Evolutionary conservation across 192 early-diverging fungal species (phyloP).

Genomic region (Lobulomyces angularis): DNA sequence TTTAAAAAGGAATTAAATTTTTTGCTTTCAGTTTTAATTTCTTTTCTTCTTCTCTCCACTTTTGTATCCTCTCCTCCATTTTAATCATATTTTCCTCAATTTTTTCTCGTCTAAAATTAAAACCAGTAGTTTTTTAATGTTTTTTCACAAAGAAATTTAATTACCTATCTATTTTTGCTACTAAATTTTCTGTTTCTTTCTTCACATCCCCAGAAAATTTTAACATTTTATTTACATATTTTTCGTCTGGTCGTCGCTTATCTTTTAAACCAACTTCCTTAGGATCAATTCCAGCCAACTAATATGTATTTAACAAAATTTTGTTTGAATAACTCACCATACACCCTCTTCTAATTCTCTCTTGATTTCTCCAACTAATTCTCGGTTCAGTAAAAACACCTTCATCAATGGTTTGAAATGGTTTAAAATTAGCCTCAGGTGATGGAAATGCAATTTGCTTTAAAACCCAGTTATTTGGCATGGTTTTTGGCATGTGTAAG

Average conservation of each 20-base stretch:
- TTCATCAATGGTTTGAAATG: constrained; percentile 5
- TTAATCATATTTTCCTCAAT: constrained; percentile 29
- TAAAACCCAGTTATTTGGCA: constrained; percentile 30
- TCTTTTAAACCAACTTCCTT: constrained; percentile 6
- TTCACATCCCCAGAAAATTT: constrained; percentile 20
- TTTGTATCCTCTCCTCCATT: constrained; percentile 22
- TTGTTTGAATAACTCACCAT: constrained; percentile 25
- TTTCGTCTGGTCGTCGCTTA: background rate
- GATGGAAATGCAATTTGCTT: constrained; percentile 31
- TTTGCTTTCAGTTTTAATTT: too few relatives aligned
- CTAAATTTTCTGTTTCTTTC: constrained; percentile 15
- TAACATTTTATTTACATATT: background rate
- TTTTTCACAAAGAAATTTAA: background rate
- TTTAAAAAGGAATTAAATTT: too few relatives aligned
- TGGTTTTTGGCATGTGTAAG: constrained; percentile 21
- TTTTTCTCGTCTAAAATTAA: constrained; percentile 16
- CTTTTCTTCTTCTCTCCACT: constrained; percentile 27
- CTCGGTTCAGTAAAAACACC: constrained; percentile 20
- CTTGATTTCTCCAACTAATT: constrained; percentile 22
- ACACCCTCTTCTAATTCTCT: constrained; percentile 22
- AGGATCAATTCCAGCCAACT: background rate
- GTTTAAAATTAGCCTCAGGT: constrained; percentile 11
- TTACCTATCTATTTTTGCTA: background rate
- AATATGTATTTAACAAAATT: constrained; percentile 9
- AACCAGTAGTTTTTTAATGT: background rate